Percentiles rank a stretch among this genome's conserved stretches.
Conservation (phyloP, 2,329 filamentous ascomycete species). For the Fusarium odoratissimum region DNA sequence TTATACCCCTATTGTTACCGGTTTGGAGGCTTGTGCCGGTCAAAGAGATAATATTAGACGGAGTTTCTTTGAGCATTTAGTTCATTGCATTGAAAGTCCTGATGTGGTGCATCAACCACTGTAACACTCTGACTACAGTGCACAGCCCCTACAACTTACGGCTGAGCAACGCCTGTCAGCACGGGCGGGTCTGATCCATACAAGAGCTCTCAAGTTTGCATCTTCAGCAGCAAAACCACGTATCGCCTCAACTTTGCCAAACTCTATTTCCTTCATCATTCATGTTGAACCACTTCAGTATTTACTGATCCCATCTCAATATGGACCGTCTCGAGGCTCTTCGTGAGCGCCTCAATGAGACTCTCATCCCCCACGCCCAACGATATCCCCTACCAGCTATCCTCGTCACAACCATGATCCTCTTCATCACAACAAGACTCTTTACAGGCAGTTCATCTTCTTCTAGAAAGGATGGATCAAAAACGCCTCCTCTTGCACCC, state of each 20-base stretch:
- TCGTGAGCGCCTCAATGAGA: conserved; percentile 27
- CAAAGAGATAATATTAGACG: accelerated
- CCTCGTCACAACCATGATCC: conserved; percentile 40
- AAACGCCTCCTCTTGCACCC: conserved; percentile 44
- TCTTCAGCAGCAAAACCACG: conserved; percentile 30
- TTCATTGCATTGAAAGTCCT: too few relatives aligned
- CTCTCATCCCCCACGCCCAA: conserved; percentile 35
- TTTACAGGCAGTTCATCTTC: conserved; percentile 54
- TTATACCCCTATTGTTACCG: too few relatives aligned
- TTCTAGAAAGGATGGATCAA: conserved; percentile 27
- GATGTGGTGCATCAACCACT: background rate
- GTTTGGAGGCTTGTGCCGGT: too few relatives aligned
- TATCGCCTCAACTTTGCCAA: conserved; percentile 21
- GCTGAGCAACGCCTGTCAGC: conserved; percentile 28
- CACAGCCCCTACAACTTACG: conserved; percentile 29
- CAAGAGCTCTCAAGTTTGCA: conserved; percentile 27
- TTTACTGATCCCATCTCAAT: background rate
- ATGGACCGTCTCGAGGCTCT: conserved; percentile 33
- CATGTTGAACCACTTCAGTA: background rate
- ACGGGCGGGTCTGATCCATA: conserved; percentile 31
- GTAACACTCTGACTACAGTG: conserved; percentile 19
- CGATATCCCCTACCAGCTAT: conserved; percentile 40
- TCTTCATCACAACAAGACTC: conserved; percentile 45
- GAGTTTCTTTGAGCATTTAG: background rate
- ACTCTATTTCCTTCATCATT: background rate